Percentiles rank a stretch among this genome's conserved stretches.
phyloP scores from a whole-genome alignment of 202 grass and related monocot species.

The Schoenoplectus triqueter region DNA sequence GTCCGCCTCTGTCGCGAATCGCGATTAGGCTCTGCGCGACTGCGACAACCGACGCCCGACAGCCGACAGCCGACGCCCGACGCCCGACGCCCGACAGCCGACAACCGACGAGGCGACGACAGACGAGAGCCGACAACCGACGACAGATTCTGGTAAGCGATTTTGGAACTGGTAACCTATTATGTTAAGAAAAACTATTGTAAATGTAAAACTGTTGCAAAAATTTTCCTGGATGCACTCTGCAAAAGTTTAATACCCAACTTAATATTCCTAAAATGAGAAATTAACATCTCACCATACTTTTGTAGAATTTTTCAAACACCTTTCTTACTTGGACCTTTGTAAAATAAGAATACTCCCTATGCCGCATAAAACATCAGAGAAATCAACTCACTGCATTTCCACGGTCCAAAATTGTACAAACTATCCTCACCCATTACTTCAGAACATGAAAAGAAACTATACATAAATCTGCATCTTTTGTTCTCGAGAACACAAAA shows the following conservation, averaged over 20 bases:
- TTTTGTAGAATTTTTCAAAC: neutral
- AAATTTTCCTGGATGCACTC: neutral
- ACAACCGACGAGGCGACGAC: no score
- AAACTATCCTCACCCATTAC: neutral
- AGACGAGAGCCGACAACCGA: no score
- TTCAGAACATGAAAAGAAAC: neutral
- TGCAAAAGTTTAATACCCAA: neutral
- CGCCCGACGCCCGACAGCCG: no score
- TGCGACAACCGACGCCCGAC: no score
- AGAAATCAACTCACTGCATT: neutral
- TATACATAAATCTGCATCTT: neutral
- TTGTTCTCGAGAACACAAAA: slow-evolving; percentile 11
- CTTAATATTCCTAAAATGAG: neutral
- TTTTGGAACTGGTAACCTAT: no score
- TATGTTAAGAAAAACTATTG: no score
- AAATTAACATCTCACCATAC: neutral
- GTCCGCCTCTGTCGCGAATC: no score
- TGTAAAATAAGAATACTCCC: slow-evolving; percentile 19
- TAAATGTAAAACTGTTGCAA: no score
- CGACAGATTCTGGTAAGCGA: no score
- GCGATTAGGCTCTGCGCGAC: no score
- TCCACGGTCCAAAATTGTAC: neutral
- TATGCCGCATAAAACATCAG: neutral
- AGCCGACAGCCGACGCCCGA: no score
- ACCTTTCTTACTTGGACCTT: neutral